Base-by-base conservation (phyloP, 1,139 yeast genomes). In the Keqinozyma sinolaborantium region DNA sequence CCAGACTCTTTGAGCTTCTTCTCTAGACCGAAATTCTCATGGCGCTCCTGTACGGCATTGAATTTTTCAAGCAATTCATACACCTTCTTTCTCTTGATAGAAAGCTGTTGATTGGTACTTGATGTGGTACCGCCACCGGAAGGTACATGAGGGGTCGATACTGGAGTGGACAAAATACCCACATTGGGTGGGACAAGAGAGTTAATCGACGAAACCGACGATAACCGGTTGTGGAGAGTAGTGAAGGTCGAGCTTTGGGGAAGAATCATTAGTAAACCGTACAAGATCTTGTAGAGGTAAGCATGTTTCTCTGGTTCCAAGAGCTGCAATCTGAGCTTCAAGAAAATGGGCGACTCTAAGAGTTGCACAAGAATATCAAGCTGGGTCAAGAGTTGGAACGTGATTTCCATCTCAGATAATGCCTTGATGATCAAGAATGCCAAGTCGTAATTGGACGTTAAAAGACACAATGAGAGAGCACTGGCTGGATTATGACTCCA, bases 401-500 rank as follows among this genome's bases (percentile, higher is more conserved):
- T 77, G 12, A 83, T 77, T 42, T 87, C 95, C 59, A 78, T 75
- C 35, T 83, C 88, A 2, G 83, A 83, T 41, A 85, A 67, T 20
- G 77, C 77, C 47, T 86, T 84, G 24, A 94, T 73, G 3, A 92
- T 83, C 24, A 79, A 66, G 52, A 79, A 92, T 0, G 97, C 95
- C 42, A 90, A 71, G 51, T 88, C 95, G 51, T 94, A 92, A 34
- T 88, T 87, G 33, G 92, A 92, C 0, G 97, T 85, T 18, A 92
- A 65, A 28, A 94, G 66, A 48, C 97, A 90, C 23, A 94, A 66
- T 0, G 95, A 81, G 26, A 94, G 65, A 0, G 92, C 87, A 16
- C 97, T 92, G 1, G 95, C 88, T 0, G 95, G 80, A 52, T 88
- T 90, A 43, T 84, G 84, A 46, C 95, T 82, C 98, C 98, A 94